Evolutionary conservation across 148 eudicot genomes (phyloP).

Genomic region (Hydrangea macrophylla): DNA sequence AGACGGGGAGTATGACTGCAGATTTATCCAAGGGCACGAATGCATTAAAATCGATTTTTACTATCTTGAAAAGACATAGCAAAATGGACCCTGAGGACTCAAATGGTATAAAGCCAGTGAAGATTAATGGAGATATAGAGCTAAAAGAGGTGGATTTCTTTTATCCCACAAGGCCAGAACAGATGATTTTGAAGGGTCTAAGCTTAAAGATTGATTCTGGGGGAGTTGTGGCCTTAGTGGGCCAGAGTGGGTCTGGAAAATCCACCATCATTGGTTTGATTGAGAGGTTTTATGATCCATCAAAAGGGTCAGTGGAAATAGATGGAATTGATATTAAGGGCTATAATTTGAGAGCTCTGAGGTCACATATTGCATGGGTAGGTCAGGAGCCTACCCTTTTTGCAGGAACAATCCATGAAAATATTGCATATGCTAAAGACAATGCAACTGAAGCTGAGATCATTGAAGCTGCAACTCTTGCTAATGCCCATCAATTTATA

Average conservation of each 20-base stretch:
- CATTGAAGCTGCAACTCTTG: slow-evolving; percentile 34
- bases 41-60: slow-evolving; percentile 10
- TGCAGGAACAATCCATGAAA: slow-evolving; percentile 39
- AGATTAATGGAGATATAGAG: slow-evolving; percentile 19
- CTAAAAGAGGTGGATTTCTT: slow-evolving; percentile 21
- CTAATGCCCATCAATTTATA: slow-evolving; percentile 42
- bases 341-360: slow-evolving; percentile 30
- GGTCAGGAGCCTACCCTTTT: slow-evolving; percentile 46
- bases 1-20: slow-evolving; percentile 14
- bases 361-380: slow-evolving; percentile 36
- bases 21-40: slow-evolving; percentile 10
- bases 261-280: slow-evolving; percentile 29
- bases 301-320: slow-evolving; percentile 21
- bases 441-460: slow-evolving; percentile 35
- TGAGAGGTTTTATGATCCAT: slow-evolving; percentile 30
- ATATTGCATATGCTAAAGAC: slow-evolving; percentile 38
- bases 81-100: slow-evolving; percentile 5
- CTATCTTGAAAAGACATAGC: slow-evolving; percentile 4
- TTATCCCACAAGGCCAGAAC: slow-evolving; percentile 19
- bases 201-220: slow-evolving; percentile 24
- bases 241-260: slow-evolving; percentile 26
- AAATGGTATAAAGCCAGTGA: slow-evolving; percentile 6
- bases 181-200: slow-evolving; percentile 13
- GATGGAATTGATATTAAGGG: slow-evolving; percentile 29
- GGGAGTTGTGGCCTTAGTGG: slow-evolving; percentile 18